A percentile compares a stretch with the other conserved stretches of the same genome.
These are phyloP conservation scores for Lipomyces orientalis DNA, from an alignment of 805 yeast species.

Conservation along the genomic window DNA sequence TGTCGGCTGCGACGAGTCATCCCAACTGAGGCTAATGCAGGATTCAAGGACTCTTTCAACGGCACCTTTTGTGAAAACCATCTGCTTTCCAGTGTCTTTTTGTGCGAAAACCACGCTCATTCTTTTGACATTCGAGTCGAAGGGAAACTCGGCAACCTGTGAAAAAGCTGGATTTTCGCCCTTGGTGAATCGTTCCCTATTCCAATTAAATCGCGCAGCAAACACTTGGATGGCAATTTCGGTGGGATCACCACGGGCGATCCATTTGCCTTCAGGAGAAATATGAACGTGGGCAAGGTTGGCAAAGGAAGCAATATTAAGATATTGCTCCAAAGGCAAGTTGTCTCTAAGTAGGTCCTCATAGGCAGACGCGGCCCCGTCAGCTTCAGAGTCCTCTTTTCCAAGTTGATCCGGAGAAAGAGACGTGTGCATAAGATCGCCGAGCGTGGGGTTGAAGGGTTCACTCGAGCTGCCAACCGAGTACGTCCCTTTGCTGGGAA, in stretches of 20 bases:
- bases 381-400: not conserved
- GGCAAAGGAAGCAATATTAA: constrained; percentile 64
- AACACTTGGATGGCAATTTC: constrained; percentile 56
- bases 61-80: constrained; percentile 57
- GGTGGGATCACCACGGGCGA: constrained; percentile 56
- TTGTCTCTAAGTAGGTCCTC: constrained; percentile 8
- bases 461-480: constrained; percentile 59
- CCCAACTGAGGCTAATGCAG: constrained; percentile 48
- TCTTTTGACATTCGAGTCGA: constrained; percentile 72
- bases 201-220: constrained; percentile 39
- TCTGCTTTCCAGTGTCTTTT: not conserved
- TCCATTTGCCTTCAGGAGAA: constrained; percentile 45
- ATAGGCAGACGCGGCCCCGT: not conserved
- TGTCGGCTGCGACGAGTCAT: constrained; percentile 75
- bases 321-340: constrained; percentile 32
- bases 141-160: constrained; percentile 68
- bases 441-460: constrained; percentile 69
- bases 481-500: constrained; percentile 59
- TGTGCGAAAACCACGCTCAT: constrained; percentile 63
- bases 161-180: constrained; percentile 45
- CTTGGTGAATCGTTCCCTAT: constrained; percentile 49
- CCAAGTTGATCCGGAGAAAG: not conserved
- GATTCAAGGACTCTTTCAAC: constrained; percentile 55
- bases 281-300: constrained; percentile 68
- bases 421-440: constrained; percentile 46